These are phyloP conservation scores for Monosporascus sp. DNA, from an alignment of 2,329 filamentous ascomycete species.

Conservation along the genomic window DNA sequence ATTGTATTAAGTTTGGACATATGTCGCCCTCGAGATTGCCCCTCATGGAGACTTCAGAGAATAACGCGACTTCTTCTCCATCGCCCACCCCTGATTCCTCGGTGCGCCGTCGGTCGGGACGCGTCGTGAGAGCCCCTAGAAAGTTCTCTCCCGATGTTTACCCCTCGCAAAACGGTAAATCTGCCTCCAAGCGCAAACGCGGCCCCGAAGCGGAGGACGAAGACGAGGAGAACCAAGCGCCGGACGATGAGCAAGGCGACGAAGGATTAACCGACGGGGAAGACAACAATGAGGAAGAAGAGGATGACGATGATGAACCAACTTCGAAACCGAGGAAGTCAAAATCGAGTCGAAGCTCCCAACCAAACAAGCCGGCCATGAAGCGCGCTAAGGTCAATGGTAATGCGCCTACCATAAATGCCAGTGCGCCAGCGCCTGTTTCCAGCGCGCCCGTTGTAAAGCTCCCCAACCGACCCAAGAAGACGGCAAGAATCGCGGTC, in stretches of 20 bases:
- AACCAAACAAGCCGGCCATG: constrained; percentile 50
- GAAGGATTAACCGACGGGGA: constrained; percentile 34
- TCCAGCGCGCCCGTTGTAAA: constrained; percentile 28
- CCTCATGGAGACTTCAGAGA: constrained; percentile 50
- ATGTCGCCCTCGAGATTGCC: constrained; percentile 39
- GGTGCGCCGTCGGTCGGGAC: constrained; percentile 61
- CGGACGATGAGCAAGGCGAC: constrained; percentile 36
- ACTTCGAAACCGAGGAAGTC: constrained; percentile 31
- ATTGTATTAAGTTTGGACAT: constrained; percentile 20
- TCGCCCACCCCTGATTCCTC: constrained; percentile 42
- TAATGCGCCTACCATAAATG: constrained; percentile 28
- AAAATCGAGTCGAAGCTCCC: constrained; percentile 38
- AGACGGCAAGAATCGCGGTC: constrained; percentile 47
- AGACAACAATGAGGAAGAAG: constrained; percentile 34
- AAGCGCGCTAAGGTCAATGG: constrained; percentile 64
- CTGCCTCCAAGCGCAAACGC: constrained; percentile 54
- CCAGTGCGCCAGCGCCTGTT: constrained; percentile 32
- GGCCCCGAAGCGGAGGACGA: constrained; percentile 40
- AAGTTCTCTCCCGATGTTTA: constrained; percentile 53
- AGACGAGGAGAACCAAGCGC: constrained; percentile 32
- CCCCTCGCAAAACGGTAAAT: constrained; percentile 23
- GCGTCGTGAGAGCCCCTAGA: constrained; percentile 55
- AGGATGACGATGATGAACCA: constrained; percentile 41
- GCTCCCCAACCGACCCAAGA: constrained; percentile 51
- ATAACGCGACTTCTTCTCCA: constrained; percentile 49